Evolutionary conservation across 1,284 basidiomycete genomes (phyloP), one percentile per base, ranked within the genome.

Genomic region (Apiotrichum gracile): DNA sequence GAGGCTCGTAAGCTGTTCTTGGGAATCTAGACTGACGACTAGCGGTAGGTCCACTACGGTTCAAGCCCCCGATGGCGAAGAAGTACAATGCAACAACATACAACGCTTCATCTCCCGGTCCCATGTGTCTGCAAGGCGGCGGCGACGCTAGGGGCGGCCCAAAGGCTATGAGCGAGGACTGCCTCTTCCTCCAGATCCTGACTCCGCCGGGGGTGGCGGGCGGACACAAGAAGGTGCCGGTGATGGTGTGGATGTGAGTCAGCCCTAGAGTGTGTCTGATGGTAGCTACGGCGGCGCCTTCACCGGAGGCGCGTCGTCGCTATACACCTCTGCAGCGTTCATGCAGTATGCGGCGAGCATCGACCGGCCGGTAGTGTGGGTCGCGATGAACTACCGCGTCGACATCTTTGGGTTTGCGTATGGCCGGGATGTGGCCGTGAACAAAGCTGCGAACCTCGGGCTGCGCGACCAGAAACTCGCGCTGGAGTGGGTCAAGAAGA

Each of bases 401-500:
- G 76, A 74, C 10, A 63, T 76, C 7, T 69, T 77, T 45, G 79
- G 80, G 8, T 80, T 74, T 52, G 55, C 58, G 59, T 62, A 61
- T 38, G 70, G 72, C 17, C 54, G 55, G 2, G 69, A 70, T 19
- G 62, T 68, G 17, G 67, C 64, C 2, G 61, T 61, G 22, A 65
- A 69, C 41, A 52, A 56, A 3, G 70, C 68, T 0, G 66, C 65
- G 19, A 76, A 76, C 52, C 63, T 75, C 9, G 76, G 74, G n/a
- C 49, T 76, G n/a, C 58, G 61, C 46, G 79, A 81, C 58, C 76
- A 79, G 51, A 64, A 72, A 4, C 64, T 75, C 24, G 77, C 73
- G 0, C 66, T 81, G 5, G 61, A 78, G 51, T 81, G 79, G 79
- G 73, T 80, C 0, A 73, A 77, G 34, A 41, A 72, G 46, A 74